Evolutionary conservation across 1,284 basidiomycete species (phyloP), one percentile per base, ranked within the genome.

Genomic region (Cystobasidiaceae sp.): DNA sequence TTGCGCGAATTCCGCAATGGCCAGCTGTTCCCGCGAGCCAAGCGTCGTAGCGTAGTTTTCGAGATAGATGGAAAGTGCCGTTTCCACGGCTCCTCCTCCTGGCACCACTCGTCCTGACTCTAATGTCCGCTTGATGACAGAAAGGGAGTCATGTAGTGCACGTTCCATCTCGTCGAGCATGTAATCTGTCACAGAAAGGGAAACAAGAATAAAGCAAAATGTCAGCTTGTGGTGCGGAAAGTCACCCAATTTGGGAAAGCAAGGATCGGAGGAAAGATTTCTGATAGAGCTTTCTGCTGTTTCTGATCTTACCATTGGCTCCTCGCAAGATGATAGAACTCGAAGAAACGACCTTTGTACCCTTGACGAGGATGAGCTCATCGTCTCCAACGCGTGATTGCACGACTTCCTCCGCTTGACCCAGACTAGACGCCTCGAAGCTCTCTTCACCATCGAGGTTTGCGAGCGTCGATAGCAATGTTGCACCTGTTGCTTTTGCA

Each of bases 131-230:
- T 99, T 99, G 80, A 98, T 90, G 72, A 97, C 85, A 43, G 88
- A 93, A 63, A 98, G 79, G 0, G 90, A 89, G 78, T 99, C 96
- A 77, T 99, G 96, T 71, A 99, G 78, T 0, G 92, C 86, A 34
- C 96, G 83, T 80, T 99, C 96, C 96, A 98, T 98, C 82, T 99
- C 96, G 78, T 99, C 96, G 70, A 98, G 81, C 88, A 98, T 91
- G 78, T 97, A 98, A 79, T 99, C 96, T 74, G 58, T 15, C 25
- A 13, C 21, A 11, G 15, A 3, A 1, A 15, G 17, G n/a, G 21
- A 33, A 0, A 19, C 43, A 11, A 17, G 39, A 25, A 41, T 32
- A 50, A 41, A 68, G 69, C 27, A 21, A 9, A 19, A 13, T 6
- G 13, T 11, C 37, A 6, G n/a, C 34, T 39, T n/a, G 48, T 25